Evolutionary conservation across 495 filamentous ascomycete genomes (phyloP), one percentile per base, ranked within the genome.

Genomic region (Echria macrotheca): DNA sequence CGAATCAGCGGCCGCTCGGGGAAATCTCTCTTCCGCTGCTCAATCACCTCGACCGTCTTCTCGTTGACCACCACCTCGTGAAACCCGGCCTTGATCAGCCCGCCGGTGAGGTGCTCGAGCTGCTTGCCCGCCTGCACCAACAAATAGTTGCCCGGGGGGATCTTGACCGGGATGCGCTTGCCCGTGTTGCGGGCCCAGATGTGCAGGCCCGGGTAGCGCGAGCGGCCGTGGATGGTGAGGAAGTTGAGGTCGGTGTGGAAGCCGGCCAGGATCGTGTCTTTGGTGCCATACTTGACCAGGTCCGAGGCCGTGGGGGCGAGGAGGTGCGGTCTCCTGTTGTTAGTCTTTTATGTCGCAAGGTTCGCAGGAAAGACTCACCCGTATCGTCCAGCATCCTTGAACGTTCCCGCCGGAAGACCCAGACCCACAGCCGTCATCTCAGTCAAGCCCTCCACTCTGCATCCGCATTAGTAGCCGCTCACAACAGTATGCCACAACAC

Each of bases 191-290:
- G 70, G 35, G 73, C 73, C 73, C 73, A 76, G 50, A 76, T 68
- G 69, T 76, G 69, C 54, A 76, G 59, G 35, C 73, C 73, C 3
- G 73, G 72, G 43, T 76, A 76, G 31, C 73, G 71, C 29, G 71
- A 75, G 52, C 73, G 73, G 29, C 73, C 73, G 65, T 76, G 73
- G 61, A 76, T 76, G 53, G 73, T 76, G 12, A 76, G 63, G 67
- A 76, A 76, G 62, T 76, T 76, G 25, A 76, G 70, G 53, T 76
- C 73, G 9, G 72, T 74, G 57, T 76, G 73, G 62, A 76, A 76
- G 21, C 73, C 73, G 7, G 73, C 73, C 7, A 76, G 63, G 61
- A 76, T 76, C 29, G 72, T 76, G 61, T 74, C 65, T 39, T 67
- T 66, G 8, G 53, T n/a, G 26, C 69, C 67, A 60, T 73, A 75